These are phyloP conservation scores for Xerocomellus intermedius DNA, from an alignment of 768 basidiomycete species.

Conservation along the genomic window DNA sequence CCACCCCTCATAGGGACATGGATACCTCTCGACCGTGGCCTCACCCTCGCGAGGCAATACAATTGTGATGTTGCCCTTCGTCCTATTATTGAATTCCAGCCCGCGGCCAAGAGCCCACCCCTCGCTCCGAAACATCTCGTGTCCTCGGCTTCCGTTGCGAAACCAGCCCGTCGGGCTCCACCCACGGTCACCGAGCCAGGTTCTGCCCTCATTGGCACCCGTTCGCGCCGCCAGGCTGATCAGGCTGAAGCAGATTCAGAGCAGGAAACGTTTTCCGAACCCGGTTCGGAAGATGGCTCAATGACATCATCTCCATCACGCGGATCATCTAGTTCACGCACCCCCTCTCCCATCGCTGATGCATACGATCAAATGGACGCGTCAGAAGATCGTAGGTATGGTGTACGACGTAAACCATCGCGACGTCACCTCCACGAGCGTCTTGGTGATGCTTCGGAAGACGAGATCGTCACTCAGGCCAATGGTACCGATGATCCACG, in stretches of 20 bases:
- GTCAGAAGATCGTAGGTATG: slow-evolving; percentile 33
- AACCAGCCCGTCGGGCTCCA: slow-evolving; percentile 28
- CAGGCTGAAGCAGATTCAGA: slow-evolving; percentile 62
- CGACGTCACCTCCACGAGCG: slow-evolving; percentile 46
- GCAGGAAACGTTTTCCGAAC: slow-evolving; percentile 60
- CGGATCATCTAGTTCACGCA: slow-evolving; percentile 84
- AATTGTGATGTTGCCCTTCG: slow-evolving; percentile 84
- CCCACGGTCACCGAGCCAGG: slow-evolving; percentile 15
- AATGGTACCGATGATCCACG: slow-evolving; percentile 55
- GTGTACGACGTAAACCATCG: slow-evolving; percentile 46
- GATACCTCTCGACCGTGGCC: slow-evolving; percentile 93
- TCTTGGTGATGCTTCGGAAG: slow-evolving; percentile 45
- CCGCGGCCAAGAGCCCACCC: slow-evolving; percentile 87
- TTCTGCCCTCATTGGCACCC: slow-evolving; percentile 42
- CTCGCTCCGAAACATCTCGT: slow-evolving; percentile 96
- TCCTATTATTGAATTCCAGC: slow-evolving; percentile 93
- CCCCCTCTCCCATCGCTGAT: slow-evolving; percentile 81
- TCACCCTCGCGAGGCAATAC: slow-evolving; percentile 86
- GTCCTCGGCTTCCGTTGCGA: slow-evolving; percentile 51
- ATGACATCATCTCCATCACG: slow-evolving; percentile 89
- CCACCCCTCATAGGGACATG: slow-evolving; percentile 72
- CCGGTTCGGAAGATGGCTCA: slow-evolving; percentile 82
- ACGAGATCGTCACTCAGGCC: slow-evolving; percentile 35
- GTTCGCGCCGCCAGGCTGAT: slow-evolving; percentile 53
- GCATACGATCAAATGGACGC: slow-evolving; percentile 32